Conservation (phyloP, 2,329 filamentous ascomycete genomes). For the Metarhizium anisopliae region DNA sequence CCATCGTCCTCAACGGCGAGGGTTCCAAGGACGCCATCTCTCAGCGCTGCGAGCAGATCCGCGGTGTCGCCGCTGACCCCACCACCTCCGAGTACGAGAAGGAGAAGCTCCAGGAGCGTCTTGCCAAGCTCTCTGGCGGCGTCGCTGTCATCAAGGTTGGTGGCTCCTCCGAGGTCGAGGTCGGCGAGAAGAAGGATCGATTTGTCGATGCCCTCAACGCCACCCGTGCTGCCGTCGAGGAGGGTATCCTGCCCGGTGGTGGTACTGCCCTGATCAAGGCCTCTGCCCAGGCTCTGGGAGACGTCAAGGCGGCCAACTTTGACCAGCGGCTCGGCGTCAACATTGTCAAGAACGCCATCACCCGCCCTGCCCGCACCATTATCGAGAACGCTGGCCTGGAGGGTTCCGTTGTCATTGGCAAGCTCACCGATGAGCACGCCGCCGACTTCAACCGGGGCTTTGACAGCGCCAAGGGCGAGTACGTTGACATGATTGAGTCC, state of each 20-base stretch:
- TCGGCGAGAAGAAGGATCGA: constrained; percentile 99
- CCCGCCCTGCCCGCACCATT: constrained; percentile 85
- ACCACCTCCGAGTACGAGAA: constrained; percentile 98
- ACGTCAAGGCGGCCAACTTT: constrained; percentile 87
- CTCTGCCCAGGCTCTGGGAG: constrained; percentile 73
- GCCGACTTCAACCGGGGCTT: constrained; percentile 96
- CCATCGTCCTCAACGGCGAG: constrained; percentile 94
- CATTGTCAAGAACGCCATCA: constrained; percentile 98
- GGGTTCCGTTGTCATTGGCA: constrained; percentile 92
- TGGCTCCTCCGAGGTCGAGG: constrained; percentile 94
- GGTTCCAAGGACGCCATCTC: constrained; percentile 88
- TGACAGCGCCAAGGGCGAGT: constrained; percentile 94
- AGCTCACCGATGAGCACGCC: constrained; percentile 91
- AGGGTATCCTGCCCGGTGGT: constrained; percentile 97
- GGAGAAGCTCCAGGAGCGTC: constrained; percentile 99
- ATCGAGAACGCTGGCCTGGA: constrained; percentile 97
- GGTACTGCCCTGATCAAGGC: constrained; percentile 98
- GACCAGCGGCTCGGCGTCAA: constrained; percentile 97
- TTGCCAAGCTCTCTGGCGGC: constrained; percentile 97
- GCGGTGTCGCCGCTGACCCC: constrained; percentile 89
- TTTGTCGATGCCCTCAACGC: constrained; percentile 98
- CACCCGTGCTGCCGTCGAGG: constrained; percentile 95
- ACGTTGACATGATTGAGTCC: constrained; percentile 94
- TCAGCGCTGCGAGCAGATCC: constrained; percentile 98
- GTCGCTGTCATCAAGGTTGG: constrained; percentile 99